Percentiles rank a stretch among this genome's conserved stretches.
Evolutionary conservation across 2,329 filamentous ascomycete genomes (phyloP).

Genomic region (Fulvia fulva): DNA sequence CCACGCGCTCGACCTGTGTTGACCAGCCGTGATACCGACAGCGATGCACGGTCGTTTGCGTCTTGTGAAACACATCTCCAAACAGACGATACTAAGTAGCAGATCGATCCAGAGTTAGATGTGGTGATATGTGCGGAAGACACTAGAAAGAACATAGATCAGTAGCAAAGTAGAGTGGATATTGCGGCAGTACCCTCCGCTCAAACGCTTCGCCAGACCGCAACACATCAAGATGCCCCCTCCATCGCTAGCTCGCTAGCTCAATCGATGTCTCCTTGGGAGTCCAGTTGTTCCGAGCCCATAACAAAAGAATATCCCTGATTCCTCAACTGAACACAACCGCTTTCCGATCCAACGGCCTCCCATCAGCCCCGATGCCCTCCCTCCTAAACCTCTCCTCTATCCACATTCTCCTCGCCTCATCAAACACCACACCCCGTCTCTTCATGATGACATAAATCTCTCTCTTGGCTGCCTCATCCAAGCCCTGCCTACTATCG

Average conservation of each 20-base stretch:
- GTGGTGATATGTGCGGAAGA: neutral
- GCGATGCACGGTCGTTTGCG: too few species aligned
- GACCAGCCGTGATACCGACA: too few species aligned
- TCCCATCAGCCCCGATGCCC: constrained; percentile 81
- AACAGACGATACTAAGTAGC: too few species aligned
- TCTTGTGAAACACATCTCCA: too few species aligned
- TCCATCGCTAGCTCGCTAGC: neutral
- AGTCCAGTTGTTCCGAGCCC: neutral
- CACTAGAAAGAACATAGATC: neutral
- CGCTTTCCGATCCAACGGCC: constrained; percentile 88
- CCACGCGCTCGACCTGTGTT: too few species aligned
- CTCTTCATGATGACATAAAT: constrained; percentile 89
- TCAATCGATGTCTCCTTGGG: neutral
- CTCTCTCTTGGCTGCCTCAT: constrained; percentile 74
- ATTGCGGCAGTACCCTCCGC: neutral
- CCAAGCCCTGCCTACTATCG: constrained; percentile 75
- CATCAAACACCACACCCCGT: constrained; percentile 78
- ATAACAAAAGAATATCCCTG: neutral
- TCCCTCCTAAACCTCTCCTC: constrained; percentile 82
- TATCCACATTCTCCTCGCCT: constrained; percentile 81
- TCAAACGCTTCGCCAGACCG: neutral
- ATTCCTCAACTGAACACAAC: constrained; percentile 79
- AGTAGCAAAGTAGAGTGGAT: too few species aligned
- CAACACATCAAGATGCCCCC: neutral
- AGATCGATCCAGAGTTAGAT: too few species aligned